Conservation (phyloP, 1,284 basidiomycete genomes). For the Rhodotorula mucilaginosa region DNA sequence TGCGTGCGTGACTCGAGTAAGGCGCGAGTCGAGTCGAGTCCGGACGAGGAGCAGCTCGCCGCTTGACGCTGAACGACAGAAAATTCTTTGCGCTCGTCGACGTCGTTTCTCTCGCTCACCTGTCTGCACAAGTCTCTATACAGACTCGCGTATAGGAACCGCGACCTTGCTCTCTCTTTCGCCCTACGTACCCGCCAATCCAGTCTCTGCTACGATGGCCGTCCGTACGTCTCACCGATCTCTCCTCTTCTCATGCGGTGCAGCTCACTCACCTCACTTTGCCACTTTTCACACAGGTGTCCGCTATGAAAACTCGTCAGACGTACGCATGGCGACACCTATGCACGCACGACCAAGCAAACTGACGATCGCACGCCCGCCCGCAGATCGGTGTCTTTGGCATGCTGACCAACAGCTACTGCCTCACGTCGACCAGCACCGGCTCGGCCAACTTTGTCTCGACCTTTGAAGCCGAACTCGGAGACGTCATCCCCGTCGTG, state of each 20-base stretch:
- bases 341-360: background rate
- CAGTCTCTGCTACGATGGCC: conserved; percentile 51
- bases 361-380: background rate
- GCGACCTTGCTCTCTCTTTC: too few relatives aligned
- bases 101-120: background rate
- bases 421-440: conserved; percentile 57
- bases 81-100: background rate
- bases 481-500: conserved; percentile 91
- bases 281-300: conserved; percentile 43
- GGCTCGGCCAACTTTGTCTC: conserved; percentile 99
- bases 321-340: conserved; percentile 55
- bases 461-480: conserved; percentile 90
- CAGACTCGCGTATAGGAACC: too few relatives aligned
- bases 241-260: background rate
- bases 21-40: background rate
- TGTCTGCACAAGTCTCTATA: too few relatives aligned
- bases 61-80: too few relatives aligned
- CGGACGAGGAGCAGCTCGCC: background rate
- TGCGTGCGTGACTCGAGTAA: background rate
- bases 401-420: conserved; percentile 92
- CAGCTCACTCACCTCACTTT: conserved; percentile 4
- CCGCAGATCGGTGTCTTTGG: conserved; percentile 51
- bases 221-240: conserved; percentile 52
- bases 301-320: conserved; percentile 91
- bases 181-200: background rate